phyloP scores from a whole-genome alignment of 176 grass and related monocot genomes.

The Tuctoria greenei region DNA sequence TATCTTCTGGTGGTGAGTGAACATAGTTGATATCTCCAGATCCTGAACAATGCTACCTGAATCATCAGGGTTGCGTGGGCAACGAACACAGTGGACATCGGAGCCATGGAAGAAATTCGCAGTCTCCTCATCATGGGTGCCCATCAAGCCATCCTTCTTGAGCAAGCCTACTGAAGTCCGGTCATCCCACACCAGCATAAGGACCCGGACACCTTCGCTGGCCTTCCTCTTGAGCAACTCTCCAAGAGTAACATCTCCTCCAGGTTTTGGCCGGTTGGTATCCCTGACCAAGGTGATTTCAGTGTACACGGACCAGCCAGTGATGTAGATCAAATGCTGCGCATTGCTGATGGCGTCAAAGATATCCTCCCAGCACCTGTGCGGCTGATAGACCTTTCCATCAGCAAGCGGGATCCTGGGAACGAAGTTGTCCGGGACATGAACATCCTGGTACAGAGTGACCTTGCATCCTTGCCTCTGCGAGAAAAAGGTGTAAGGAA shows the following conservation, averaged over 20 bases:
- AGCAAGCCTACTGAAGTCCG: conserved; percentile 57
- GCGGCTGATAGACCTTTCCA: conserved; percentile 56
- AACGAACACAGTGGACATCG: conserved; percentile 49
- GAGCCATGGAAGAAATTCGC: conserved; percentile 45
- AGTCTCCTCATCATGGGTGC: conserved; percentile 65
- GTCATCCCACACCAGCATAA: conserved; percentile 65
- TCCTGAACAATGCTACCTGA: conserved; percentile 62
- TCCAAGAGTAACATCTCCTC: conserved; percentile 57
- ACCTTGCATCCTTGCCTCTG: conserved; percentile 63
- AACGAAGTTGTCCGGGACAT: conserved; percentile 63
- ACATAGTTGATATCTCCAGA: conserved; percentile 63
- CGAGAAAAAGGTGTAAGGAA: conserved; percentile 67
- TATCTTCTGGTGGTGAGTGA: conserved; percentile 71
- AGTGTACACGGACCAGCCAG: conserved; percentile 60
- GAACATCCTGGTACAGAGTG: conserved; percentile 57
- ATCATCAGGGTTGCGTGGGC: conserved; percentile 64
- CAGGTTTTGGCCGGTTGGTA: conserved; percentile 53
- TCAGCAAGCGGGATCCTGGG: conserved; percentile 59
- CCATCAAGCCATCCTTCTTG: conserved; percentile 63
- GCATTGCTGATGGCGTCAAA: conserved; percentile 64
- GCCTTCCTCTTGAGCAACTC: conserved; percentile 72
- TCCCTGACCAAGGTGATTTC: conserved; percentile 60
- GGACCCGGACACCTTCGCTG: conserved; percentile 58
- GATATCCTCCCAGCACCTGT: conserved; percentile 67
- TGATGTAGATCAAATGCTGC: conserved; percentile 65